Evolutionary conservation across 1,284 basidiomycete species (phyloP).

Genomic region (Irpex rosettiformis): DNA sequence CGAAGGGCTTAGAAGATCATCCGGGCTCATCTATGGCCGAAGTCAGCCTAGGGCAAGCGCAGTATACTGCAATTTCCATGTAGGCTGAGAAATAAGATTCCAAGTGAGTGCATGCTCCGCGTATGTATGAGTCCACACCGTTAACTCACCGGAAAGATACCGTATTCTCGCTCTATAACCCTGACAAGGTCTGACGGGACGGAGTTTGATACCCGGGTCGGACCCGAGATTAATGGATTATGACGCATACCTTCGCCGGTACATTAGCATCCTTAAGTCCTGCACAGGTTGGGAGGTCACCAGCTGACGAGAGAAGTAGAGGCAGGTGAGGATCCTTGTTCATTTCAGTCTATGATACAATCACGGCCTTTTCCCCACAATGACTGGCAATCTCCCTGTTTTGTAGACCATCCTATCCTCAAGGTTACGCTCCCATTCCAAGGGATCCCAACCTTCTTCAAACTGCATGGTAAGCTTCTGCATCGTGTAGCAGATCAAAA

Average conservation of each 20-base stretch:
- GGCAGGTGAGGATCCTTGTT: not conserved
- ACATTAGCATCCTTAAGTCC: not conserved
- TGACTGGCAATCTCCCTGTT: constrained; percentile 6
- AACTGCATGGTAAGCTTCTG: constrained; percentile 18
- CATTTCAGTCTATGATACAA: not conserved
- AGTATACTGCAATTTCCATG: not conserved
- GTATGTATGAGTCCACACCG: not conserved
- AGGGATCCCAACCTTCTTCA: constrained; percentile 10
- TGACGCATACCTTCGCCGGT: not conserved
- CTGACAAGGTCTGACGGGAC: not conserved
- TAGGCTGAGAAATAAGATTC: not conserved
- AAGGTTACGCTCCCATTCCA: constrained; percentile 15
- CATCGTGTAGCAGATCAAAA: constrained; percentile 19
- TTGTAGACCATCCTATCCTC: constrained; percentile 15
- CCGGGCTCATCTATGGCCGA: not conserved
- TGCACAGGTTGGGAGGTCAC: not conserved
- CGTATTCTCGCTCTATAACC: not conserved
- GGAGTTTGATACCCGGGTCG: constrained; percentile 1
- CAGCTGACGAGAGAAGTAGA: not conserved
- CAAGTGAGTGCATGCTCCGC: not conserved
- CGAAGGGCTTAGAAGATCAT: not conserved
- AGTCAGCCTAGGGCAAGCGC: not conserved
- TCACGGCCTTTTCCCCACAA: not conserved
- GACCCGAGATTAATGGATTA: not conserved
- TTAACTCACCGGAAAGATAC: not conserved